Percentiles rank a stretch among this genome's conserved stretches.
phyloP scores from a whole-genome alignment of 495 filamentous ascomycete species.

The Neurospora intermedia region DNA sequence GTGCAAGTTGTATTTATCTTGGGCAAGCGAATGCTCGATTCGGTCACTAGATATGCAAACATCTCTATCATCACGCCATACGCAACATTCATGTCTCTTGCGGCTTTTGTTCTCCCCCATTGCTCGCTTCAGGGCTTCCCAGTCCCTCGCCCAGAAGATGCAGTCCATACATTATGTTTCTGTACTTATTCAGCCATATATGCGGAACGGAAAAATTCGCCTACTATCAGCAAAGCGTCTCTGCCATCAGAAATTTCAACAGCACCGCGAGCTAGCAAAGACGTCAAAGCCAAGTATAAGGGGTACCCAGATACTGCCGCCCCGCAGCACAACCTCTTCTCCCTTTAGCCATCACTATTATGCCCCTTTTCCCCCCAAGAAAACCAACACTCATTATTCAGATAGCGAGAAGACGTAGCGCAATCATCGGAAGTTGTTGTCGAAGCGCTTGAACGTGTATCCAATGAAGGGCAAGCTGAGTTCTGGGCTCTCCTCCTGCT shows the following conservation, averaged over 20 bases:
- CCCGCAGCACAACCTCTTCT: background rate
- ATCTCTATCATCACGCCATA: background rate
- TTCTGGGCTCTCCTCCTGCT: constrained; percentile 51
- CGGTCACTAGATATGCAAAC: background rate
- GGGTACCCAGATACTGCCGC: background rate
- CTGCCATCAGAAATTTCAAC: background rate
- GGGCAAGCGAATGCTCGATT: background rate
- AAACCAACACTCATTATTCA: background rate
- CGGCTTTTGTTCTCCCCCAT: background rate
- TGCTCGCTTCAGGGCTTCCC: background rate
- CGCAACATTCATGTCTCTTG: background rate
- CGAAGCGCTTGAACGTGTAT: constrained; percentile 98
- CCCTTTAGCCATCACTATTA: background rate
- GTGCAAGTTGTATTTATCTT: background rate
- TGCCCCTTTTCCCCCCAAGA: background rate
- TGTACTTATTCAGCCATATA: background rate
- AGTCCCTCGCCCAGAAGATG: background rate
- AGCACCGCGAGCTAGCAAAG: background rate
- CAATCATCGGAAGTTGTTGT: constrained; percentile 52
- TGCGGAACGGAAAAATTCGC: background rate
- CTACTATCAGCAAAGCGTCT: background rate
- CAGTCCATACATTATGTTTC: background rate
- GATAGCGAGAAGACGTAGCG: background rate
- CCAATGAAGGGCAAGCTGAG: constrained; percentile 95
- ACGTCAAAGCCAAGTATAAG: background rate